Base-by-base conservation (phyloP, 129 eudicot genomes). In the Helianthus tuberosus region DNA sequence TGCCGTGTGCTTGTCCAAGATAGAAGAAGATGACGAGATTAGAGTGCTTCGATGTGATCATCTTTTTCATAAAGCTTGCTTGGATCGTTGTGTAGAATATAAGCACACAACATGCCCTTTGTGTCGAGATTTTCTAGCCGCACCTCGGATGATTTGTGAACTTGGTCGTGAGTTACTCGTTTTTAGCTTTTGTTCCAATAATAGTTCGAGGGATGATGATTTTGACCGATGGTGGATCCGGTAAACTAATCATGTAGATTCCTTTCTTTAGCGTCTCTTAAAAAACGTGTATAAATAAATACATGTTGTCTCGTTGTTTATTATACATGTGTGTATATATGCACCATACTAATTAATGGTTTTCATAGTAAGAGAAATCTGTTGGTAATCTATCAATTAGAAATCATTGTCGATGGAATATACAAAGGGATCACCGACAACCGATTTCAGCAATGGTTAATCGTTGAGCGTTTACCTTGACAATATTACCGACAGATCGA, bases 41-140 rank as follows among this genome's bases (percentile, higher is more conserved):
- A 68, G 77, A 60, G 82, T 59, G 66, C 12, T 80, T 68, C 59
- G 79, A 39, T 84, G 88, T 68, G 65, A 66, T 5, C 88, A 84
- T 80, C 57, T 84, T 5, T 84, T 84, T 62, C 88, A 84, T 66
- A 75, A 77, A 3, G 88, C 51, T 12, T 87, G 91, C 39, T 77
- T 81, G 16, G 89, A 82, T 9, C 80, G 81, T 52, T 84, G 84
- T 81, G 27, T 77, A 0, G 85, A 78, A 2, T 59, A 69, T 12
- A 71, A 83, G 27, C 81, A 69, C 36, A 20, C 66, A 0, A 82
- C 87, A 0, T 81, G 85, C 54, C 89, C 86, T 2, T 44, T 84
- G 48, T 84, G 92, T 17, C 81, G 89, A 1, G 69, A 64, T 65
- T 66, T 29, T 44, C 36, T 79, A 44, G 66, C 83, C 15, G 73